A percentile compares a stretch with the other conserved stretches of the same genome.
Conservation (phyloP, 805 yeast genomes). For the Kuraishia molischiana region DNA sequence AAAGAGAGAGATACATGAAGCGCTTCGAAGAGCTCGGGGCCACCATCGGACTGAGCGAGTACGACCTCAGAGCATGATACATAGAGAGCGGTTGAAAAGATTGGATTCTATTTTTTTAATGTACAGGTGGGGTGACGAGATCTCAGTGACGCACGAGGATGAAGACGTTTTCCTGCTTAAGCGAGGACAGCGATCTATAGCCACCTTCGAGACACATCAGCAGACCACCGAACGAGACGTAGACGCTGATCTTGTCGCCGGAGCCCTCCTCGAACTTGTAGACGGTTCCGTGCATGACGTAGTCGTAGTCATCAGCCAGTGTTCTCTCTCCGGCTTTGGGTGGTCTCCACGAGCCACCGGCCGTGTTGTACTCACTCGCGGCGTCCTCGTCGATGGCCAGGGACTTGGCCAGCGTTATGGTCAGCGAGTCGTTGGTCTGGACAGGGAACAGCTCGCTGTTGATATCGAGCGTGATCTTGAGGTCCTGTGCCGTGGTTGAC, state of each 20-base stretch:
- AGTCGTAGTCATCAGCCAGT: slow-evolving; percentile 93
- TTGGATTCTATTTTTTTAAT: no score
- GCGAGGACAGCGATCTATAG: slow-evolving; percentile 75
- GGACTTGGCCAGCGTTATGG: slow-evolving; percentile 78
- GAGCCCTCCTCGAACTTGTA: slow-evolving; percentile 90
- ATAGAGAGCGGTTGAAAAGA: no score
- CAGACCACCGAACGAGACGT: slow-evolving; percentile 92
- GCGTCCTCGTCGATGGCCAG: slow-evolving; percentile 43
- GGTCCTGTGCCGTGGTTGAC: slow-evolving; percentile 72
- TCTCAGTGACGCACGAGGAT: slow-evolving; percentile 63
- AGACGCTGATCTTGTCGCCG: slow-evolving; percentile 68
- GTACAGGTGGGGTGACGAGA: not conserved
- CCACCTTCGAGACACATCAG: slow-evolving; percentile 92
- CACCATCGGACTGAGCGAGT: slow-evolving; percentile 61
- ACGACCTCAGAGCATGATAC: slow-evolving; percentile 41
- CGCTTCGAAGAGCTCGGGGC: slow-evolving; percentile 61
- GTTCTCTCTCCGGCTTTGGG: slow-evolving; percentile 79
- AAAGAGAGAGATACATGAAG: slow-evolving; percentile 42
- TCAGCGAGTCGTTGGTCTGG: slow-evolving; percentile 60
- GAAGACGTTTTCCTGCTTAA: slow-evolving; percentile 92
- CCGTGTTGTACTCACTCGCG: slow-evolving; percentile 32
- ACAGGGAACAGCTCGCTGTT: slow-evolving; percentile 91
- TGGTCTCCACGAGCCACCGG: slow-evolving; percentile 67
- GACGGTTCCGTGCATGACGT: slow-evolving; percentile 96
- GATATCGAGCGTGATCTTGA: slow-evolving; percentile 79